A percentile compares a stretch with the other conserved stretches of the same genome.
Evolutionary conservation across 257 asterid species (phyloP).

Genomic region (Solanum dulcamara): DNA sequence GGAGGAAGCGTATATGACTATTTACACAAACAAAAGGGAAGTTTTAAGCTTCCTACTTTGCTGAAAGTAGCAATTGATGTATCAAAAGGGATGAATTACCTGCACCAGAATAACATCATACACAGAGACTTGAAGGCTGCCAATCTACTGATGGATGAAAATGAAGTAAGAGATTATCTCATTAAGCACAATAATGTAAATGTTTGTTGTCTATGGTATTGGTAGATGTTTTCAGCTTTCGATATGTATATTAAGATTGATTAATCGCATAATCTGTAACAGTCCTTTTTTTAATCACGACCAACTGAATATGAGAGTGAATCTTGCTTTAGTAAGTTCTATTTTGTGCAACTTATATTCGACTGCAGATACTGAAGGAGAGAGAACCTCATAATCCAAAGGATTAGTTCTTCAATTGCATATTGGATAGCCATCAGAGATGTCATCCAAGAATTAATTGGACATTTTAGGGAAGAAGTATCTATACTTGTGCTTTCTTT

Average conservation of each 20-base stretch:
- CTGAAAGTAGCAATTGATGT: constrained; percentile 90
- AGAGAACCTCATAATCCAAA: neutral
- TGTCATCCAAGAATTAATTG: neutral
- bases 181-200: neutral
- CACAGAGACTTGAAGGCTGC: constrained; percentile 99
- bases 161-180: constrained; percentile 48
- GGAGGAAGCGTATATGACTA: constrained; percentile 98
- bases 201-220: neutral
- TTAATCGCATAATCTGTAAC: neutral
- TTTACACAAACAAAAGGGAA: constrained; percentile 89
- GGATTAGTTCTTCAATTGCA: neutral
- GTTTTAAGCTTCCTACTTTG: constrained; percentile 76
- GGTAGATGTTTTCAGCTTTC: neutral
- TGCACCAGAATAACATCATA: constrained; percentile 94
- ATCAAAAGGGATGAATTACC: constrained; percentile 90
- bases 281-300: neutral
- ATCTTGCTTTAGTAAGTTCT: neutral
- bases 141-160: constrained; percentile 92
- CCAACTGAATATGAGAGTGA: neutral
- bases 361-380: neutral
- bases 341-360: neutral
- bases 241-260: neutral
- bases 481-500: neutral
- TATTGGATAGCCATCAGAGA: neutral
- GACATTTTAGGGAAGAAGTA: neutral